Base-by-base conservation (phyloP, 768 basidiomycete genomes). In the Termitomyces sp. region DNA sequence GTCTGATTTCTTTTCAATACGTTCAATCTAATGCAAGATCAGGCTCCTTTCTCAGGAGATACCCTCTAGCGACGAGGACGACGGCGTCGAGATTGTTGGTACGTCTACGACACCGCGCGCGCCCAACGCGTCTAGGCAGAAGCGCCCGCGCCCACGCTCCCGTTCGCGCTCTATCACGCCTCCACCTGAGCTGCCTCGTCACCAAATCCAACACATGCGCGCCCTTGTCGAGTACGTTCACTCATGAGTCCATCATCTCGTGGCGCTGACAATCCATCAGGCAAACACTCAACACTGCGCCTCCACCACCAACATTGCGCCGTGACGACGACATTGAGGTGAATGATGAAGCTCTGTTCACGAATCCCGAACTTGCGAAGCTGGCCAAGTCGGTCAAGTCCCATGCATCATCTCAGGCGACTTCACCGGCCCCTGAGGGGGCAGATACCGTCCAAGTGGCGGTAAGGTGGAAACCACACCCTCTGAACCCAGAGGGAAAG, bases 141-240 rank as follows among this genome's bases (percentile, higher is more conserved):
- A 81, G 62, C 79, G 81, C 42, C 67, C 75, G 44, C 79, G 81
- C 36, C 68, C 75, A 39, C 81, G 86, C 49, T 87, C 84, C 69
- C 85, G 86, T 42, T 91, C 89, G 35, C 75, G 79, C 24, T 93
- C 91, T 4, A 81, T 92, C 42, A 93, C 91, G 0, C 91, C 91
- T 2, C 91, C 91, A 5, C 91, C 91, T 0, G 78, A 76, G 39
- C 71, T 92, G 15, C 75, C 88, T 2, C 68, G 73, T 11, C 75
- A 83, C 35, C 81, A 85, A 58, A 75, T 87, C 1, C 79, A 83
- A 65, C 78, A 79, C 58, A 86, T 89, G 15, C 81, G 80, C 44
- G 76, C 81, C 39, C 72, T 90, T 18, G 82, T 91, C 53, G 80
- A 85, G 91, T 91, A 67, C 57, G 77, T 63, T 39, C 11, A 20